Base-by-base conservation (phyloP, 2,329 filamentous ascomycete species). In the Trichoderma aggressivum region DNA sequence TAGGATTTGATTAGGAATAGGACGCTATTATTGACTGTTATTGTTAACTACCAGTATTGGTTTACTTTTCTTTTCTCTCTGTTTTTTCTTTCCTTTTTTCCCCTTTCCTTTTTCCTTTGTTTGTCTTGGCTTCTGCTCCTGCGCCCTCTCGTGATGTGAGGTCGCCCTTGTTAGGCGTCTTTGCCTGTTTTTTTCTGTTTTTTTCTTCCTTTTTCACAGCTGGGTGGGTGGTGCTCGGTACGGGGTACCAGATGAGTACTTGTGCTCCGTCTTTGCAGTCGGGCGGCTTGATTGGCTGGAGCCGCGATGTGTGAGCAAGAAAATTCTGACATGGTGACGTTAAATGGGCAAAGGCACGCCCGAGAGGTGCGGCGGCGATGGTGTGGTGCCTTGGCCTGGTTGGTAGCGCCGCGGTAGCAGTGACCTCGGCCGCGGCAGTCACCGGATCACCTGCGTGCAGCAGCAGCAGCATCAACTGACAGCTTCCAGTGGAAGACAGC, bases 1-100 rank as follows among this genome's bases (percentile, higher is more conserved):
- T 70, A 70, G 66, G 66, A 55, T 61, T 61, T 62, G 47, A 62
- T 70, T 62, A 70, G 56, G 66, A 47, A 62, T 68, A 50, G 65
- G 65, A 60, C 65, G 21, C 36, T 28, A 59, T 60, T 68, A 50
- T 68, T 59, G 58, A 32, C 55, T 50, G 36, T 36, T 68, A 60
- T 60, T 50, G n/a, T 32, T 36, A 59, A 59, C 36, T 68, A 34
- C 24, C 14, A 32, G 39, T 43, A 43, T 43, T 43, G 39, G 39
- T 43, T 43, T 43, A 43, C 39, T 26, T 26, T n/a, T n/a, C 14
- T 32, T 50, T 21, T 43, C 16, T n/a, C 0, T 24, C 11, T 30
- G 6, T 6, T 65, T 26, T 39, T 4, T 3, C 36, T 24, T 11
- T 34, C 8, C 10, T 47, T 47, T 21, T 47, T 47, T 47, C 5